Evolutionary conservation across 805 yeast genomes (phyloP).

Genomic region (Schwanniomyces sp.): DNA sequence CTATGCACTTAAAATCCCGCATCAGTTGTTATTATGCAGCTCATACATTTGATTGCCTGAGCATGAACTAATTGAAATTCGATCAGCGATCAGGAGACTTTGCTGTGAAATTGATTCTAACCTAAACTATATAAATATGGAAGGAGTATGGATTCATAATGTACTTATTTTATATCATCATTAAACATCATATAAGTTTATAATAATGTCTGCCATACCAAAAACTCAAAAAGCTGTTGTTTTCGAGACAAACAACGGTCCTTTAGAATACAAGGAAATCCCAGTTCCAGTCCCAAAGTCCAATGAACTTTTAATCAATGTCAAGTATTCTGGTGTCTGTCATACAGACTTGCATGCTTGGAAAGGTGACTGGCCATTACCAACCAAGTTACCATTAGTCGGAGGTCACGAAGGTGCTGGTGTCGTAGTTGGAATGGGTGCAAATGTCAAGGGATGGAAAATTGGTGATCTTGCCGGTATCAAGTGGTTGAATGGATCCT

Average conservation of each 20-base stretch:
- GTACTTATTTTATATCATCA: not conserved
- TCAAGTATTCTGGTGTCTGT: slow-evolving; percentile 48
- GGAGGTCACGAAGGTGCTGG: slow-evolving; percentile 54
- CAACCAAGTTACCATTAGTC: slow-evolving; percentile 45
- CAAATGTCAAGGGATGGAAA: slow-evolving; percentile 42
- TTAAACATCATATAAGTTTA: not conserved
- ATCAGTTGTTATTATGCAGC: not conserved
- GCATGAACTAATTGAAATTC: not conserved
- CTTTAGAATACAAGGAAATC: slow-evolving; percentile 39
- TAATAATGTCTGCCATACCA: slow-evolving; percentile 30
- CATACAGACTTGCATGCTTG: slow-evolving; percentile 49
- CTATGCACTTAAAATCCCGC: not conserved
- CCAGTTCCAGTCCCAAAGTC: slow-evolving; percentile 44
- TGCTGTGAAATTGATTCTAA: not conserved
- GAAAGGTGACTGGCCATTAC: slow-evolving; percentile 49
- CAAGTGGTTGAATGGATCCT: slow-evolving; percentile 49
- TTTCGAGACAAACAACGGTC: slow-evolving; percentile 44
- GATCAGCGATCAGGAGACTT: not conserved
- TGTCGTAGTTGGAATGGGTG: slow-evolving; percentile 43
- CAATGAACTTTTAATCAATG: slow-evolving; percentile 41
- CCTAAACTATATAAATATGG: not conserved
- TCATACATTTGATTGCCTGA: not conserved
- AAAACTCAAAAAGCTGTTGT: slow-evolving; percentile 43
- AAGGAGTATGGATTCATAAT: no score
- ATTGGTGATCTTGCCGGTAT: slow-evolving; percentile 45